Percentiles rank a stretch among this genome's conserved stretches.
phyloP scores from a whole-genome alignment of 169 alveolate species.

The Ophryocystis elektroscirrha region DNA sequence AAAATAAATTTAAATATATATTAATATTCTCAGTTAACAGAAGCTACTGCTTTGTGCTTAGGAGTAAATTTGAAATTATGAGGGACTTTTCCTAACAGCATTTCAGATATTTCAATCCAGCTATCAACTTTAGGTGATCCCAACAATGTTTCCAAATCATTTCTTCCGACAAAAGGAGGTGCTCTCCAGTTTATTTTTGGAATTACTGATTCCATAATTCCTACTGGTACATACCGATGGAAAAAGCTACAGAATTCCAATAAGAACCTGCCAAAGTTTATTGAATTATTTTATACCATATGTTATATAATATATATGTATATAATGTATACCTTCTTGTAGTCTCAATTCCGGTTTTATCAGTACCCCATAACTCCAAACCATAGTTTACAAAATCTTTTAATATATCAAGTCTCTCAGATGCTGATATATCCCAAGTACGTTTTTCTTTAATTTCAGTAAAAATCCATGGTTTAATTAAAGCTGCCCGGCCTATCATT shows the following conservation, averaged over 20 bases:
- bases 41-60: conserved; percentile 31
- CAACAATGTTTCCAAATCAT: conserved; percentile 41
- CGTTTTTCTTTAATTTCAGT: conserved; percentile 32
- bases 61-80: conserved; percentile 39
- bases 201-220: conserved; percentile 25
- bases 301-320: no score
- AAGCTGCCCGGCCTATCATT: conserved; percentile 52
- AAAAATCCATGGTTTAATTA: conserved; percentile 51
- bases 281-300: no score
- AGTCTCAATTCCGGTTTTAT: conserved; percentile 46
- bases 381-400: conserved; percentile 37
- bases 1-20: no score
- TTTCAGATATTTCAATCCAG: conserved; percentile 45
- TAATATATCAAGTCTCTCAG: conserved; percentile 43
- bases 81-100: conserved; percentile 52
- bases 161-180: conserved; percentile 40
- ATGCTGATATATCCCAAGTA: conserved; percentile 47
- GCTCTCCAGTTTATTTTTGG: conserved; percentile 39
- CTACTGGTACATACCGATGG: conserved; percentile 48
- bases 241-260: conserved; percentile 42
- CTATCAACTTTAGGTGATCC: conserved; percentile 22
- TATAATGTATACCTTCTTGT: conserved; percentile 25
- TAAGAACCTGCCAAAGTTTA: no score
- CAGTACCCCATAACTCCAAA: conserved; percentile 56
- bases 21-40: no score